These are phyloP conservation scores for Cyberlindnera subsufficiens DNA, from an alignment of 805 yeast species.

Conservation along the genomic window DNA sequence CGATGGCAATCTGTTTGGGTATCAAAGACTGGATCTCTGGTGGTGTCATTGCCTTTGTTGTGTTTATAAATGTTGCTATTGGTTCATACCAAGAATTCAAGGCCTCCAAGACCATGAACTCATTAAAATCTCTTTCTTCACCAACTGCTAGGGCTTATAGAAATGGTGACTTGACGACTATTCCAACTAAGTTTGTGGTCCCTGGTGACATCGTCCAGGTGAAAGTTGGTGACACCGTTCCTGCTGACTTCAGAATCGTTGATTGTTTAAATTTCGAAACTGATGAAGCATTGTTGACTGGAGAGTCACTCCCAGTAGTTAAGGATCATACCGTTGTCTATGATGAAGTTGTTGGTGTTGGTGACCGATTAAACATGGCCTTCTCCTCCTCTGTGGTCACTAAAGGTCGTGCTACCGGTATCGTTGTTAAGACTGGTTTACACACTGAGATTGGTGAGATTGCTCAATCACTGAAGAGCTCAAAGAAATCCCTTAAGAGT, in stretches of 20 bases:
- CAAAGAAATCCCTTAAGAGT: constrained; percentile 35
- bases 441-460: constrained; percentile 70
- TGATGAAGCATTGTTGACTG: constrained; percentile 62
- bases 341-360: constrained; percentile 46
- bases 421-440: constrained; percentile 64
- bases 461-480: constrained; percentile 50
- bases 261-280: constrained; percentile 61
- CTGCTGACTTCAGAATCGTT: constrained; percentile 64
- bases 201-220: constrained; percentile 68
- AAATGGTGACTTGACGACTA: constrained; percentile 48
- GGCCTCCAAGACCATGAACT: constrained; percentile 78
- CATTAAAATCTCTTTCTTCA: constrained; percentile 58
- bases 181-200: constrained; percentile 59
- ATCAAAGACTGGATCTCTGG: constrained; percentile 78
- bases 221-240: constrained; percentile 68
- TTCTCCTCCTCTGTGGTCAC: constrained; percentile 63
- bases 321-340: constrained; percentile 43
- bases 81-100: constrained; percentile 68
- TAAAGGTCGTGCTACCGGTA: constrained; percentile 70
- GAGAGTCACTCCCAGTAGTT: constrained; percentile 60
- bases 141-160: constrained; percentile 68
- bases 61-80: constrained; percentile 54
- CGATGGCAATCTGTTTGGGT: constrained; percentile 66
- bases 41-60: constrained; percentile 70
- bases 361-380: constrained; percentile 70